Evolutionary conservation across 768 basidiomycete species (phyloP), one percentile per base, ranked within the genome.

Genomic region (Termitomyces bulborhizus): DNA sequence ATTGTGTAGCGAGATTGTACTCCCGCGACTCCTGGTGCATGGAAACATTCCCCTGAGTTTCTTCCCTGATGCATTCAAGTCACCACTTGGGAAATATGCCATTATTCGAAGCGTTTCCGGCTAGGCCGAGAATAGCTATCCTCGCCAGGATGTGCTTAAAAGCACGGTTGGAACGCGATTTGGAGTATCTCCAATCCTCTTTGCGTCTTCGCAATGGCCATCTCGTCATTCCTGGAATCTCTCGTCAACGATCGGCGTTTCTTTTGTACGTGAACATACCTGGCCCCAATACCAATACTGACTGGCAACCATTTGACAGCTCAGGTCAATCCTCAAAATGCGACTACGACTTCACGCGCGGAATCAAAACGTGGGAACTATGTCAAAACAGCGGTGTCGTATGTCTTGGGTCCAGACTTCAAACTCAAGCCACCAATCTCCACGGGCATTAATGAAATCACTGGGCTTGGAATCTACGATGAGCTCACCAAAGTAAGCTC

Each of bases 401-500:
- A 39, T 15, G 13, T 62, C 9, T 53, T 62, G n/a, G 61, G 61
- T 18, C 24, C 54, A 37, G 57, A 57, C 26, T 62, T 62, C 32
- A 6, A 50, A 39, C 60, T 62, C 45, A 58, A 62, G 13, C 21
- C 44, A 31, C 26, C 48, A 8, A 37, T 18, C n/a, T 7, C 50
- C 15, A 13, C 52, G 32, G 37, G 43, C 45, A 46, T 54, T 31
- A 24, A 59, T 24, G 58, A 60, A 15, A 24, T 46, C 3, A 59
- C 56, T 41, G 60, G 57, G 16, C 47, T 61, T 3, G 36, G 51
- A 8, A 56, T 61, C 36, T 63, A 61, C 39, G 58, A 63, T 45
- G 51, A 51, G 7, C 57, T 63, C n/a, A 61, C 54, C 18, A 60
- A 61, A 44, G 62, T 63, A 43, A 43, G 56, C 21, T 51, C 53